A percentile compares a stretch with the other conserved stretches of the same genome.
Evolutionary conservation across 2,329 filamentous ascomycete genomes (phyloP).

Genomic region (Alternaria brassicae): DNA sequence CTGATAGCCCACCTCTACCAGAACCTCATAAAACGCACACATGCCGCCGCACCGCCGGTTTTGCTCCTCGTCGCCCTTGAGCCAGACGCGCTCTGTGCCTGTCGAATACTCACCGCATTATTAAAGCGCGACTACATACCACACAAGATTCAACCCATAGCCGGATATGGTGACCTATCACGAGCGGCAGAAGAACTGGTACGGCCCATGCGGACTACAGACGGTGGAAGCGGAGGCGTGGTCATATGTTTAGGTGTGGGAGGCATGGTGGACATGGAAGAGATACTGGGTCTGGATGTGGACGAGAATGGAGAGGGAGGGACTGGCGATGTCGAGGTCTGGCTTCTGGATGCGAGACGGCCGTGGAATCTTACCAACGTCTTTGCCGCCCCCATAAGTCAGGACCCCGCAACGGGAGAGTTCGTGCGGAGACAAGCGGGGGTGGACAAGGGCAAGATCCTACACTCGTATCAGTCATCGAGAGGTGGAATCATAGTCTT

Average conservation of each 20-base stretch:
- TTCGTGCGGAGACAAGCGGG: constrained; percentile 65
- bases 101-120: constrained; percentile 90
- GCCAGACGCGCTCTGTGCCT: constrained; percentile 93
- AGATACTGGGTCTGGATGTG: constrained; percentile 75
- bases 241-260: constrained; percentile 94
- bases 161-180: constrained; percentile 88
- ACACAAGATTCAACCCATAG: constrained; percentile 94
- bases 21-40: constrained; percentile 83
- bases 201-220: constrained; percentile 81
- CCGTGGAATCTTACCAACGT: constrained; percentile 96
- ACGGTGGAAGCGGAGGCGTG: constrained; percentile 84
- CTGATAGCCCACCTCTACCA: constrained; percentile 91
- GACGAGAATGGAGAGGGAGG: constrained; percentile 68
- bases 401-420: constrained; percentile 57
- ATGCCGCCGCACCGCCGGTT: constrained; percentile 89
- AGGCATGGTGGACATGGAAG: constrained; percentile 85
- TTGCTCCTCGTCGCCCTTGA: constrained; percentile 92
- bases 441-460: constrained; percentile 75
- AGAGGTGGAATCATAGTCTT: constrained; percentile 91
- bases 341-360: constrained; percentile 88
- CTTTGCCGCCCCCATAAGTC: constrained; percentile 69
- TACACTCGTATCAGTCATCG: constrained; percentile 74
- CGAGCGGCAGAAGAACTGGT: constrained; percentile 80
- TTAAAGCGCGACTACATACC: constrained; percentile 97
- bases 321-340: constrained; percentile 88